Evolutionary conservation across 495 filamentous ascomycete species (phyloP), one percentile per base, ranked within the genome.

Genomic region (Cetradonia linearis): DNA sequence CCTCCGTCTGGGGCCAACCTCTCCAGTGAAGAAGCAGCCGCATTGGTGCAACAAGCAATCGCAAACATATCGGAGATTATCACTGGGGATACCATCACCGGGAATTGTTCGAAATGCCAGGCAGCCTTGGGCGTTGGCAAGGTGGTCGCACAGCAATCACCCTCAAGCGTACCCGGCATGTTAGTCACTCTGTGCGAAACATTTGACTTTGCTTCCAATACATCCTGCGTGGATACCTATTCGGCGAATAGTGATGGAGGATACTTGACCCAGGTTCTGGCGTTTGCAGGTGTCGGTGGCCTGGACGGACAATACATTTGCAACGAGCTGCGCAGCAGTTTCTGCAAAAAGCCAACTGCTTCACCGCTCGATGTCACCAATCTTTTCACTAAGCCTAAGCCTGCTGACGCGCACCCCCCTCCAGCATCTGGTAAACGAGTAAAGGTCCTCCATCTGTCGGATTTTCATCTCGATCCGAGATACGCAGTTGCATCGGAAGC

Each of bases 241-340:
- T 66, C 71, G 1, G 69, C 71, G n/a, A 66, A 68, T 14, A 75
- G 68, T 18, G 78, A 77, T 55, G 82, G 82, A 31, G 76, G 77
- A 0, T 70, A 78, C 55, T 84, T 78, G 80, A 78, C 80, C 5
- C 81, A 84, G 65, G 72, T 84, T 2, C 68, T 85, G 28, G 73
- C 76, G 1, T 70, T 74, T 54, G 80, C 79, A 25, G 76, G 83
- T 68, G 73, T 85, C 10, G 67, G 70, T 13, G 79, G 80, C 14
- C 69, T 77, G 6, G 81, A 85, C 67, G 81, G 81, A 3, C 63
- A 75, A 52, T 83, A 81, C 57, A 83, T 85, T 49, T 84, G 81
- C 72, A 73, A 77, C 64, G 72, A 67, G 6, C 63, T 83, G 14
- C 73, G 70, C 58, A 69, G 59, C 20, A 71, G 65, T 1, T 80